Percentiles rank a stretch among this genome's conserved stretches.
These are phyloP conservation scores for Apostasia ramifera DNA, from an alignment of 106 monocot genomes.

Conservation along the genomic window DNA sequence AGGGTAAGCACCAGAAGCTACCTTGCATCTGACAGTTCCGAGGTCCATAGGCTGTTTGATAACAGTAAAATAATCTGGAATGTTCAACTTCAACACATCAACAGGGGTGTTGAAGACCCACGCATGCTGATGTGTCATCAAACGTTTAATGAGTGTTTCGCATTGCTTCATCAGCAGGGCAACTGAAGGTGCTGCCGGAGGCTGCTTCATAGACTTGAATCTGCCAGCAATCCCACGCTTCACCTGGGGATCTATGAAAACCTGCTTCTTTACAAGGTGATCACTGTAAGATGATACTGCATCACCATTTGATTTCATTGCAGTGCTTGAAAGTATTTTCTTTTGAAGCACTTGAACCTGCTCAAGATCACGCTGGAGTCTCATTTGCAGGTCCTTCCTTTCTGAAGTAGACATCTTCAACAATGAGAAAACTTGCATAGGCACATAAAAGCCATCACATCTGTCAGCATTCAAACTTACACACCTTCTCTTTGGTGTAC, in stretches of 20 bases:
- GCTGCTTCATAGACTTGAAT: conserved; percentile 38
- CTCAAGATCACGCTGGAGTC: conserved; percentile 55
- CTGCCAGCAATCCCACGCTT: conserved; percentile 40
- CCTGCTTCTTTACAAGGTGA: conserved; percentile 19
- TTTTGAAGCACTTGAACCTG: conserved; percentile 56
- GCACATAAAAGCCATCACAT: conserved; percentile 35
- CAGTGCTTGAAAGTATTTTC: conserved; percentile 16
- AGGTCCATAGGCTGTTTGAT: conserved; percentile 96
- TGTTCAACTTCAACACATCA: conserved; percentile 64
- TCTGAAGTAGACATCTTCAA: conserved; percentile 48
- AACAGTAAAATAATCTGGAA: conserved; percentile 78
- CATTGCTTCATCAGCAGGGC: conserved; percentile 67
- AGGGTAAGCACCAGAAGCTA: conserved; percentile 51
- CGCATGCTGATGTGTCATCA: conserved; percentile 55
- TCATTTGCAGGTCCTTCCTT: conserved; percentile 37
- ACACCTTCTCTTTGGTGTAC: conserved; percentile 69
- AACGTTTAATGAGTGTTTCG: conserved; percentile 47
- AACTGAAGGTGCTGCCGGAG: conserved; percentile 6
- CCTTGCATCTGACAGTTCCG: conserved; percentile 73
- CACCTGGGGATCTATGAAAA: conserved; percentile 10
- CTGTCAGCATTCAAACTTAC: conserved; percentile 61
- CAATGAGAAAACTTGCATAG: conserved; percentile 39
- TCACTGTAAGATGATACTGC: conserved; percentile 30
- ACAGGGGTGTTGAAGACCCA: conserved; percentile 76
- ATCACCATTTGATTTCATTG: conserved; percentile 14